Evolutionary conservation across 2,329 filamentous ascomycete species (phyloP).

Genomic region (Cercospora sp.): DNA sequence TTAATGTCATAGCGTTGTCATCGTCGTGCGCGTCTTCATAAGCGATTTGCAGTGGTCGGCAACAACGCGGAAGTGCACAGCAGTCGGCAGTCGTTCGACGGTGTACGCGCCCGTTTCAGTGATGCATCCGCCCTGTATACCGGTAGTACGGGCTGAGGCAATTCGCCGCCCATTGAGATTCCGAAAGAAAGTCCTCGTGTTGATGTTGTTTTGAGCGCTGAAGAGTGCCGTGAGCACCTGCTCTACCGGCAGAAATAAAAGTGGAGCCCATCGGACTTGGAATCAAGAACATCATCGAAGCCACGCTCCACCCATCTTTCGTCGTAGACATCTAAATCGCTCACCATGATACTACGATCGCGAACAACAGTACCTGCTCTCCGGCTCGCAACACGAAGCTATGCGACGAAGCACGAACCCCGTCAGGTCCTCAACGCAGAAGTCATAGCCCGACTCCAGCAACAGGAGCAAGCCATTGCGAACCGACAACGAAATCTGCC

Average conservation of each 20-base stretch:
- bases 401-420: not conserved
- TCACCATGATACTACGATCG: not conserved
- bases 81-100: not conserved
- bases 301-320: not conserved
- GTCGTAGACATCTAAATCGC: not conserved
- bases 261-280: not conserved
- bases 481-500: slow-evolving; percentile 7
- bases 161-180: not conserved
- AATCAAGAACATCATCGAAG: not conserved
- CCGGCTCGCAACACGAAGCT: not conserved
- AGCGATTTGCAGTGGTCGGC: slow-evolving; percentile 2
- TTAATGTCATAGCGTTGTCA: slow-evolving; percentile 1
- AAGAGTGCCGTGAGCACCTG: not conserved
- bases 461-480: slow-evolving; percentile 16
- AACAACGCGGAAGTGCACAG: not conserved
- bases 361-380: not conserved
- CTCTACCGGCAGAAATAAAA: not conserved
- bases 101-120: not conserved
- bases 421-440: slow-evolving; percentile 5
- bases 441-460: slow-evolving; percentile 14
- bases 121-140: not conserved
- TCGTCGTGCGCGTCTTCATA: slow-evolving; percentile 4
- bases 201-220: not conserved
- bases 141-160: not conserved
- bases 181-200: not conserved